Evolutionary conservation across 305 asterid genomes (phyloP).

Genomic region (Ilex paraguariensis): DNA sequence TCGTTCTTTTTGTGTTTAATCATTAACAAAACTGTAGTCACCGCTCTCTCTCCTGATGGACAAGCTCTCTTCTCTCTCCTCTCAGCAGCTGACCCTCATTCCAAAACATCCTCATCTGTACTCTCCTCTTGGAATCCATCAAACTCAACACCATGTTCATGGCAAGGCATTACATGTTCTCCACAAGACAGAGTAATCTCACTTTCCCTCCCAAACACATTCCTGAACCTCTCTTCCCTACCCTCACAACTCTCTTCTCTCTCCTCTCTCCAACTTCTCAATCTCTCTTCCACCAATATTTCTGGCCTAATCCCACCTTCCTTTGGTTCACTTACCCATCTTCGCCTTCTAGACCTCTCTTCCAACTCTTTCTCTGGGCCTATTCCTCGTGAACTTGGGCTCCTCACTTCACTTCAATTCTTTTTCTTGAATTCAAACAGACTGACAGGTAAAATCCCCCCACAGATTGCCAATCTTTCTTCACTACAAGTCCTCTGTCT

Average conservation of each 20-base stretch:
- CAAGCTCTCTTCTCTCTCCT: slow-evolving; percentile 74
- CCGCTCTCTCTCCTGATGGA: slow-evolving; percentile 71
- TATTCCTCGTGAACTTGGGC: slow-evolving; percentile 62
- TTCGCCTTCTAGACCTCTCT: slow-evolving; percentile 68
- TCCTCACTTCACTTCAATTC: slow-evolving; percentile 56
- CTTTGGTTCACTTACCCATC: slow-evolving; percentile 49
- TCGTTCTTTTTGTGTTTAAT: slow-evolving; percentile 17
- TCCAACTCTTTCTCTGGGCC: slow-evolving; percentile 58
- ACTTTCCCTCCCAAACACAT: slow-evolving; percentile 67
- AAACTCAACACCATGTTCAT: slow-evolving; percentile 71
- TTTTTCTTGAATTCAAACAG: slow-evolving; percentile 70
- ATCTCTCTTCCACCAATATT: slow-evolving; percentile 78
- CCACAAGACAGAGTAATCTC: slow-evolving; percentile 79
- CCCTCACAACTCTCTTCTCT: slow-evolving; percentile 62
- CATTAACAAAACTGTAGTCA: slow-evolving; percentile 15
- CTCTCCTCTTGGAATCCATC: slow-evolving; percentile 82
- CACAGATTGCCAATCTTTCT: slow-evolving; percentile 51
- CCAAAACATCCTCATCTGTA: slow-evolving; percentile 45
- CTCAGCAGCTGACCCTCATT: slow-evolving; percentile 46
- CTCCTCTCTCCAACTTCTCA: slow-evolving; percentile 73
- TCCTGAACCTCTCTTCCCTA: slow-evolving; percentile 69
- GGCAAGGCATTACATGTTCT: slow-evolving; percentile 88
- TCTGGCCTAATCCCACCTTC: slow-evolving; percentile 77
- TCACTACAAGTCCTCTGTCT: slow-evolving; percentile 67
- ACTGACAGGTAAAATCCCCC: slow-evolving; percentile 65